phyloP scores from a whole-genome alignment of 371 early-diverging fungal genomes.

The Coemansia sp. region DNA sequence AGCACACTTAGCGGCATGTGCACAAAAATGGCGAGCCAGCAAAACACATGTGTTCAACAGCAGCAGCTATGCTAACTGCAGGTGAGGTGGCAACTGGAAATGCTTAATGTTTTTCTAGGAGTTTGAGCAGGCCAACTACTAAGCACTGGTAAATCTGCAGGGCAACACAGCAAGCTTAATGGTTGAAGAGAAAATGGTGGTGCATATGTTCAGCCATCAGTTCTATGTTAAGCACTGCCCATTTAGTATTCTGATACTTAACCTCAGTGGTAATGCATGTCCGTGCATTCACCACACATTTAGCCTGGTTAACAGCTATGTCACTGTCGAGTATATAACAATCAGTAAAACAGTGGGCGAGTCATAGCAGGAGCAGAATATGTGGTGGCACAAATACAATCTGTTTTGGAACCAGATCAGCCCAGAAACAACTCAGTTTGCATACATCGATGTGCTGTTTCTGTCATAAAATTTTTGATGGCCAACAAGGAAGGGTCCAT shows the following conservation, averaged over 20 bases:
- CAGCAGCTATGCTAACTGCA: too few species aligned
- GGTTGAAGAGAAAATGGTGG: conserved; percentile 69
- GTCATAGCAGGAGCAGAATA: conserved; percentile 89
- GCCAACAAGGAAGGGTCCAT: conserved; percentile 60
- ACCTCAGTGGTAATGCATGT: conserved; percentile 66
- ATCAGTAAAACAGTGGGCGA: conserved; percentile 66
- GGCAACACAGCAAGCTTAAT: conserved; percentile 79
- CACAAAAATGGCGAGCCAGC: not conserved
- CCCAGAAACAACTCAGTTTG: conserved; percentile 64
- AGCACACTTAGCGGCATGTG: not conserved
- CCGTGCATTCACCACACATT: conserved; percentile 59
- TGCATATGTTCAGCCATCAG: conserved; percentile 68
- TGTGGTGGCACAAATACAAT: conserved; percentile 78
- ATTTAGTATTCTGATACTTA: conserved; percentile 75
- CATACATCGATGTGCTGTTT: conserved; percentile 73
- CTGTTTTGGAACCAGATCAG: conserved; percentile 60
- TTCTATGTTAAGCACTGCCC: conserved; percentile 74
- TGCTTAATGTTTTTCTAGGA: conserved; percentile 78
- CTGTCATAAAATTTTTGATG: conserved; percentile 79
- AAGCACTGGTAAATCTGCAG: conserved; percentile 70
- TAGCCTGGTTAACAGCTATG: conserved; percentile 75
- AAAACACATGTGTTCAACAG: not conserved
- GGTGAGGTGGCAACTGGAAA: conserved; percentile 77
- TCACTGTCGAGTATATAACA: conserved; percentile 63
- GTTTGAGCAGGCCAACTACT: conserved; percentile 88